Conservation (phyloP, 2,329 filamentous ascomycete genomes). For the Colletotrichum aenigma region DNA sequence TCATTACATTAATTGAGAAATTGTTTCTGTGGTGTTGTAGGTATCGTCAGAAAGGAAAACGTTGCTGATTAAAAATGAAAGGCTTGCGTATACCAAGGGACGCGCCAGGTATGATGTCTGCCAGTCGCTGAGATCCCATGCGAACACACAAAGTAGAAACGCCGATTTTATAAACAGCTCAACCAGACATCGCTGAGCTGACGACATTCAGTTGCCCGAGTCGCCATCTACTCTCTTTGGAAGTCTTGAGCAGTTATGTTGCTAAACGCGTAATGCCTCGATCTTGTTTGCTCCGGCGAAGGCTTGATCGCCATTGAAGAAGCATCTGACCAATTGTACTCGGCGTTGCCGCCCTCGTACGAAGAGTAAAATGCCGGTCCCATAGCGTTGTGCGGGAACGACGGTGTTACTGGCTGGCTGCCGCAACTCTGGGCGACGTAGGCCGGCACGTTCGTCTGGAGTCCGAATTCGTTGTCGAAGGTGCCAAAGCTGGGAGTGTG, state of each 20-base stretch:
- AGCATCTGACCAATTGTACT: constrained; percentile 58
- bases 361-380: constrained; percentile 45
- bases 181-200: neutral
- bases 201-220: neutral
- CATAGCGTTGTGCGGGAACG: constrained; percentile 46
- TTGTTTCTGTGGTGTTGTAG: constrained; percentile 12
- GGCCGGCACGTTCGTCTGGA: constrained; percentile 42
- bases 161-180: constrained; percentile 1
- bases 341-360: constrained; percentile 39
- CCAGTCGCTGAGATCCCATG: constrained; percentile 5
- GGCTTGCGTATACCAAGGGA: neutral
- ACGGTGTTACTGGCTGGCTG: constrained; percentile 55
- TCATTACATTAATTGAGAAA: constrained; percentile 22
- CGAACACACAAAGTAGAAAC: neutral
- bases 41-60: constrained; percentile 10
- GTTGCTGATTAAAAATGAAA: neutral
- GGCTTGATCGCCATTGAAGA: constrained; percentile 34
- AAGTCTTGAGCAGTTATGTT: constrained; percentile 34
- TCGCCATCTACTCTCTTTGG: constrained; percentile 5
- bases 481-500: constrained; percentile 50
- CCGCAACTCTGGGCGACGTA: constrained; percentile 47
- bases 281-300: constrained; percentile 32
- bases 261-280: constrained; percentile 36
- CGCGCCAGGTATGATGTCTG: neutral
- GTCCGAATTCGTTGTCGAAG: constrained; percentile 47